phyloP scores from a whole-genome alignment of 2,329 filamentous ascomycete species.

The Colletotrichum cereale region DNA sequence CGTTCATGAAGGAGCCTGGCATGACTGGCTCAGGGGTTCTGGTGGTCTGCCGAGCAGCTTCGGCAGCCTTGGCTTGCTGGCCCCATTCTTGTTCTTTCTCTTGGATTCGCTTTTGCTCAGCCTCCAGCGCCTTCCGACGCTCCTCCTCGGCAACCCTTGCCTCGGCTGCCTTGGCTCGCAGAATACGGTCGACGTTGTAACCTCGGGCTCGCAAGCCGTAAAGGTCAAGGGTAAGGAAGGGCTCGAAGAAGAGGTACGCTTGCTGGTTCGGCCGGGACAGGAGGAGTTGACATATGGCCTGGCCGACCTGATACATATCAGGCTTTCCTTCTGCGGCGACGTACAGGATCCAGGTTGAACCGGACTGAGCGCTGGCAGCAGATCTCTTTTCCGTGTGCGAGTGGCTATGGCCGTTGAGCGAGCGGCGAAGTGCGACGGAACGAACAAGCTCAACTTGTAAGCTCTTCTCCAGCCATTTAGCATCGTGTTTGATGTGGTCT shows the following conservation, averaged over 20 bases:
- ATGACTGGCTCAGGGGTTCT: conserved; percentile 66
- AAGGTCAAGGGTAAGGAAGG: conserved; percentile 87
- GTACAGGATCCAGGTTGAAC: conserved; percentile 75
- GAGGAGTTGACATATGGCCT: conserved; percentile 85
- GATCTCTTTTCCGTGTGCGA: conserved; percentile 81
- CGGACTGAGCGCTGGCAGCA: conserved; percentile 72
- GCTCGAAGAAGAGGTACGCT: conserved; percentile 91
- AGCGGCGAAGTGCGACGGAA: conserved; percentile 81
- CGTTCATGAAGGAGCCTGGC: conserved; percentile 78
- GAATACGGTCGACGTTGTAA: conserved; percentile 96
- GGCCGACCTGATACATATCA: conserved; percentile 93
- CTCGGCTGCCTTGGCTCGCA: conserved; percentile 88
- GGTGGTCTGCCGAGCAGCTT: conserved; percentile 54
- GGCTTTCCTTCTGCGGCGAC: conserved; percentile 76
- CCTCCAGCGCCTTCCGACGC: conserved; percentile 78
- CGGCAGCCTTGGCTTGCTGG: conserved; percentile 56
- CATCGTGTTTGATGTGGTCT: conserved; percentile 86
- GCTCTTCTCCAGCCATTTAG: conserved; percentile 91
- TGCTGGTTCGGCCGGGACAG: conserved; percentile 87
- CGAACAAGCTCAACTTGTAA: conserved; percentile 82
- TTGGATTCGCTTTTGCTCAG: conserved; percentile 77
- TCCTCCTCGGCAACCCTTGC: conserved; percentile 88
- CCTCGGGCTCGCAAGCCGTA: conserved; percentile 86
- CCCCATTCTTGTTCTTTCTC: conserved; percentile 63
- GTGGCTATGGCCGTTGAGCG: conserved; percentile 77